Evolutionary conservation across 495 filamentous ascomycete genomes (phyloP), one percentile per base, ranked within the genome.

Genomic region (Neurospora tetrasperma): DNA sequence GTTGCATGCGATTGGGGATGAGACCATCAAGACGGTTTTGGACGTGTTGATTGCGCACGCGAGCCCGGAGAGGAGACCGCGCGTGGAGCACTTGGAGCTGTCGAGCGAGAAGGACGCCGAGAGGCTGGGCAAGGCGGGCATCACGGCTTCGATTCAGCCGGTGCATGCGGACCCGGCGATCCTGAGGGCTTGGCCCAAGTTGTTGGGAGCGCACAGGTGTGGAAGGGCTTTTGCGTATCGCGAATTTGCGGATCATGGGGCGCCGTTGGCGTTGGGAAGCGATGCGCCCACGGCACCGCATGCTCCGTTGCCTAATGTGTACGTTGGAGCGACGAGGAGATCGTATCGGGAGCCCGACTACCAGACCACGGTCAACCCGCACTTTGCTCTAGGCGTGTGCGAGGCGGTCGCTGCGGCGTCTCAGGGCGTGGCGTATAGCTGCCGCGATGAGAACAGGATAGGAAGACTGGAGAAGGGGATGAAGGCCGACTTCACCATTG

Each of bases 1-100:
- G 2, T 84, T 91, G 40, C 89, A 91, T 74, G 89, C 89, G 14
- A 91, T 91, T 71, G 89, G 89, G 44, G 89, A 91, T 71, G 80
- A 78, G 20, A 86, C 89, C 1, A 80, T 90, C 41, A 80, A 80
- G 69, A 83, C 86, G 74, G 87, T 87, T 2, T 85, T 90, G 62
- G 84, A 90, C 73, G 83, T 83, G 5, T 76, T 91, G 31, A 84
- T 85, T 46, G 76, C 80, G 69, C 80, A 84, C 70, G 84, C 81
- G 2, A 84, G 75, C 20, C 78, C 82, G 4, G 81, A 80, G n/a
- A 77, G 81, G 14, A 83, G 88, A 12, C 89, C 89, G 42, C 84
- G 88, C 14, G 87, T 90, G 74, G 89, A 91, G 76, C 89, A 91
- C 74, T 80, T 91, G 20, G 89, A 91, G 77, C 79, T 91, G 6